phyloP scores from a whole-genome alignment of 495 filamentous ascomycete genomes.

The Penicillium coffeae region DNA sequence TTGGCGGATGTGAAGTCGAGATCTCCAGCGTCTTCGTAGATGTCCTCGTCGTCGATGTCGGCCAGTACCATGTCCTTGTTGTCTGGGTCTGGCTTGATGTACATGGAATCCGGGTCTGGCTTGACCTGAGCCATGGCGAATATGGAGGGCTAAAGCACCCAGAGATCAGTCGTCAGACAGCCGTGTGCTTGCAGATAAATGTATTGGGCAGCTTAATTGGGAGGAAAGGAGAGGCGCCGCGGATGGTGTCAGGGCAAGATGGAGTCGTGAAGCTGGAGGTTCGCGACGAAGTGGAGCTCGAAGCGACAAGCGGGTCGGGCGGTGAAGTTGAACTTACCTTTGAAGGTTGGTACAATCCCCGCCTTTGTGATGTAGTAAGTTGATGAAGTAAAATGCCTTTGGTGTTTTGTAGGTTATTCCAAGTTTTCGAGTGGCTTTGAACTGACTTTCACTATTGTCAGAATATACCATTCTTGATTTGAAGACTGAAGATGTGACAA shows the following conservation, averaged over 20 bases:
- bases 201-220: background rate
- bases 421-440: no score
- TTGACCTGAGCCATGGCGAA: slow-evolving; percentile 37
- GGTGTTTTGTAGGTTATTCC: no score
- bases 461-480: no score
- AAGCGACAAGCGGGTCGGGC: background rate
- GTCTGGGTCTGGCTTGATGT: slow-evolving; percentile 69
- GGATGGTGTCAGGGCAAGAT: background rate
- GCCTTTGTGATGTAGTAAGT: no score
- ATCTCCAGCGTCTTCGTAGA: slow-evolving; percentile 86
- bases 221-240: background rate
- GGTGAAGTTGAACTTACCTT: background rate
- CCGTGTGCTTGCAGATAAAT: background rate
- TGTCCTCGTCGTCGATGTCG: slow-evolving; percentile 65
- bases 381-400: no score
- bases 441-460: no score
- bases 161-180: background rate
- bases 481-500: no score
- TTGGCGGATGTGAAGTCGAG: slow-evolving; percentile 64
- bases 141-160: background rate
- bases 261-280: background rate
- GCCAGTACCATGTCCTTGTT: slow-evolving; percentile 52
- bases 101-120: slow-evolving; percentile 33
- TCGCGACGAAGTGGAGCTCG: slow-evolving; percentile 7
- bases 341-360: no score